Evolutionary conservation across 148 eudicot genomes (phyloP), one percentile per base, ranked within the genome.

Genomic region (Polygonum maritimum): DNA sequence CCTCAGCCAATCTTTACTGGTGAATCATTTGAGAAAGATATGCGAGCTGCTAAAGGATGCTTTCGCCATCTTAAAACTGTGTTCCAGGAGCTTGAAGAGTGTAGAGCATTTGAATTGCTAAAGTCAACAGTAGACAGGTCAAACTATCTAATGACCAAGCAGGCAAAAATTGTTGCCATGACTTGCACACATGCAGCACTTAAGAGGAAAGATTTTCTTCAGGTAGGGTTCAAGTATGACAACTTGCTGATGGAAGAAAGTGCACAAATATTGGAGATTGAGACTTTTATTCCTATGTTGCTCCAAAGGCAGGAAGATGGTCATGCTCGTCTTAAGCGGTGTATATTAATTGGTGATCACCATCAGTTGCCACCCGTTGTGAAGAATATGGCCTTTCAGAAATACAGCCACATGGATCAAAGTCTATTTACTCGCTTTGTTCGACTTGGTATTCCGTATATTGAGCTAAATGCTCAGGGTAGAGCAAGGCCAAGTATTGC

Each of bases 391-490:
- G 98, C 98, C 79, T 95, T 95, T 73, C 98, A 95, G 84, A 95
- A 95, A 82, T 95, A 95, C 78, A 95, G 98, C 79, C 98, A 95
- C 86, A 95, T 95, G 98, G 98, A 95, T 85, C 98, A 95, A 82
- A 95, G 98, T 85, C 84, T 95, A 36, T 95, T 95, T 78, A 95
- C 98, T 13, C 87, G 98, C 82, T 95, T 95, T 83, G 97, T 95
- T 71, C 96, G 98, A 74, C 80, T 95, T 26, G 98, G 97, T 39
- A 89, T 95, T 76, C 98, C 98, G 1, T 95, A 95, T 78, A 92
- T 95, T 79, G 97, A 95, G 82, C 91, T 95, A 71, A 95, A 95
- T 90, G 98, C 98, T 52, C 98, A 95, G 84, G 98, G 98, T 88
- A 86, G 98, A 86, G 98, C 98, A 67, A 84, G 98, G 79, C 98